These are phyloP conservation scores for Tricholoma sp. DNA, from an alignment of 768 basidiomycete species.

Conservation along the genomic window DNA sequence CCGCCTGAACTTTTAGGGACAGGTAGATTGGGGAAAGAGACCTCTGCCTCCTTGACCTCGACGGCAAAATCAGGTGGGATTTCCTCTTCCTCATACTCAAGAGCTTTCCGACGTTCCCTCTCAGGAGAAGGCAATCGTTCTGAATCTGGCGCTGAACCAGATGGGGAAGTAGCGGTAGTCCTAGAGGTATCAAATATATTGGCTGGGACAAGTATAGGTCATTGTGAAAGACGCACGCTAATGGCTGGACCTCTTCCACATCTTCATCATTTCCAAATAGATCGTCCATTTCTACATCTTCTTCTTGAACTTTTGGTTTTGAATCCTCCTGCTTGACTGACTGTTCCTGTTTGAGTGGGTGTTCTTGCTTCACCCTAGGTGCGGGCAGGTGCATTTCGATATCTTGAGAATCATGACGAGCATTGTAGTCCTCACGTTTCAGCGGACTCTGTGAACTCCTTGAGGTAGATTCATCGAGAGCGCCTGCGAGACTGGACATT, in stretches of 20 bases:
- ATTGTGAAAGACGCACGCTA: conserved; percentile 34
- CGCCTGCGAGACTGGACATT: conserved; percentile 62
- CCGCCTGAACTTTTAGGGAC: conserved; percentile 77
- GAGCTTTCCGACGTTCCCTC: conserved; percentile 57
- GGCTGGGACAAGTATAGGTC: background rate
- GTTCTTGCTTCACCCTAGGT: background rate
- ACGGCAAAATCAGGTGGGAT: conserved; percentile 50
- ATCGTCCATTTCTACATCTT: conserved; percentile 57
- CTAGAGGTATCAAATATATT: conserved; percentile 10
- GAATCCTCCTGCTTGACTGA: background rate
- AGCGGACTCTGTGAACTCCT: background rate
- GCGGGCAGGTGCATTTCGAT: conserved; percentile 34
- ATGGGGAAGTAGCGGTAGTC: conserved; percentile 36
- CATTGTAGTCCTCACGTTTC: conserved; percentile 7
- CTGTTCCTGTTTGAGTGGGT: background rate
- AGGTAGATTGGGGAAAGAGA: conserved; percentile 84
- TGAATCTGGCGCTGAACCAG: conserved; percentile 50
- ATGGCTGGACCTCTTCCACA: conserved; percentile 41
- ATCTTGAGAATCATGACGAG: conserved; percentile 23
- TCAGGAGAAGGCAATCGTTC: conserved; percentile 60
- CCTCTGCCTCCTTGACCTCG: conserved; percentile 61
- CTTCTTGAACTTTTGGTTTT: conserved; percentile 20
- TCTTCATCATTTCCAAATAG: conserved; percentile 75
- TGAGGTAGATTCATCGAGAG: conserved; percentile 34
- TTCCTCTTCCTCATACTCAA: conserved; percentile 84